Evolutionary conservation across 306 rosid species (phyloP).

Genomic region (Clitoria ternatea): DNA sequence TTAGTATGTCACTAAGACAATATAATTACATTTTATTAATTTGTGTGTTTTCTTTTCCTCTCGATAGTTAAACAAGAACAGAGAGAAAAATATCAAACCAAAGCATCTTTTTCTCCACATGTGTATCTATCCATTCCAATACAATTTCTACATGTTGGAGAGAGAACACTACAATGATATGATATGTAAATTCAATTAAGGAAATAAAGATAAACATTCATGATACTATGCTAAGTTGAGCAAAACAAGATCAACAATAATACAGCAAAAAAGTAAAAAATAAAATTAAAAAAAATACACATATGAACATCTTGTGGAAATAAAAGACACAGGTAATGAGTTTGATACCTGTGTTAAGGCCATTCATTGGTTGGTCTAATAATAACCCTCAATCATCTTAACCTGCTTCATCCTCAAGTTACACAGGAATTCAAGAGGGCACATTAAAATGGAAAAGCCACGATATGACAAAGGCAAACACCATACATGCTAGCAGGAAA

Average conservation of each 20-base stretch:
- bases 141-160: slow-evolving; percentile 16
- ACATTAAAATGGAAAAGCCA: slow-evolving; percentile 95
- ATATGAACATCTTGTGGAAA: slow-evolving; percentile 37
- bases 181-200: slow-evolving; percentile 3
- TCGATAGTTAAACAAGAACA: too few species aligned
- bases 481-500: slow-evolving; percentile 84
- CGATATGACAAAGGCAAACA: slow-evolving; percentile 84
- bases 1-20: too few species aligned
- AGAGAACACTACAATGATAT: slow-evolving; percentile 3
- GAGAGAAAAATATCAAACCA: too few species aligned
- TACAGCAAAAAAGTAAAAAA: slow-evolving; percentile 21
- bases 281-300: slow-evolving; percentile 17
- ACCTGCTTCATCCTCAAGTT: slow-evolving; percentile 24
- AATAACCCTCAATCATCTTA: slow-evolving; percentile 31
- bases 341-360: slow-evolving; percentile 25
- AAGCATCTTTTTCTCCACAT: neutral
- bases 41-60: too few species aligned
- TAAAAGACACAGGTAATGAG: slow-evolving; percentile 29
- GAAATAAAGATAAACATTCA: neutral
- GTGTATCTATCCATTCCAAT: slow-evolving; percentile 1
- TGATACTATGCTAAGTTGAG: slow-evolving; percentile 14
- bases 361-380: slow-evolving; percentile 19
- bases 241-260: slow-evolving; percentile 3
- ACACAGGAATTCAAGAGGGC: slow-evolving; percentile 56
- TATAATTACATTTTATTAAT: too few species aligned